A percentile compares a stretch with the other conserved stretches of the same genome.
These are phyloP conservation scores for Quercus bicolor DNA, from an alignment of 306 rosid species.

Conservation along the genomic window DNA sequence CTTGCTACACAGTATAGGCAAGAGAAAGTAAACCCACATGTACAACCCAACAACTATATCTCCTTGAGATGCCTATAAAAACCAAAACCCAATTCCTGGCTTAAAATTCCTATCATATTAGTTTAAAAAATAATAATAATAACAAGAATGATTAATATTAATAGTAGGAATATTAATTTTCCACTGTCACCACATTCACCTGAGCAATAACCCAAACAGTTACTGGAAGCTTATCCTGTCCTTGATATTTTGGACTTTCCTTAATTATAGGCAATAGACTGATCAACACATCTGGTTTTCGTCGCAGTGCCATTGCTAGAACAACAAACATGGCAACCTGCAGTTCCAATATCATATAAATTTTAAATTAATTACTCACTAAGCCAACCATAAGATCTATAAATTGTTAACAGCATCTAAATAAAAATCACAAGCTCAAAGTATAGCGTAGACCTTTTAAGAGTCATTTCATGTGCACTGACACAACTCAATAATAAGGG, in stretches of 20 bases:
- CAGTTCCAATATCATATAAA: constrained; percentile 11
- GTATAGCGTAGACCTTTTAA: neutral
- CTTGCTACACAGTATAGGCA: constrained; percentile 44
- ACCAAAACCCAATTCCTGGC: constrained; percentile 11
- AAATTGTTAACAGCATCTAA: neutral
- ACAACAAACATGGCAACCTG: constrained; percentile 53
- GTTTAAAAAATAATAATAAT: too few relatives aligned
- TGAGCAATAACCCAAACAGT: constrained; percentile 44
- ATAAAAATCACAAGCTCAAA: neutral
- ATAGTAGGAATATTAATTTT: neutral
- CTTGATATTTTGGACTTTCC: constrained; percentile 38
- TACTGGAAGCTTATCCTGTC: constrained; percentile 43
- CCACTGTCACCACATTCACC: constrained; percentile 27
- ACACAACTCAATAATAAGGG: neutral
- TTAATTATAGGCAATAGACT: constrained; percentile 36
- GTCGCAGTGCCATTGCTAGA: constrained; percentile 39
- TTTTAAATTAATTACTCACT: constrained; percentile 6
- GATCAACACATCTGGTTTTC: constrained; percentile 49
- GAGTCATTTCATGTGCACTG: neutral
- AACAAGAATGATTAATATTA: neutral
- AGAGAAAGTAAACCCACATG: constrained; percentile 42
- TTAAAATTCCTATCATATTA: neutral
- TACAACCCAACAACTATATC: constrained; percentile 39
- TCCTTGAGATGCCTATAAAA: constrained; percentile 41
- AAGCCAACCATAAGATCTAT: neutral